These are phyloP conservation scores for Sporisorium graminicola DNA, from an alignment of 1,284 basidiomycete genomes.

Conservation along the genomic window DNA sequence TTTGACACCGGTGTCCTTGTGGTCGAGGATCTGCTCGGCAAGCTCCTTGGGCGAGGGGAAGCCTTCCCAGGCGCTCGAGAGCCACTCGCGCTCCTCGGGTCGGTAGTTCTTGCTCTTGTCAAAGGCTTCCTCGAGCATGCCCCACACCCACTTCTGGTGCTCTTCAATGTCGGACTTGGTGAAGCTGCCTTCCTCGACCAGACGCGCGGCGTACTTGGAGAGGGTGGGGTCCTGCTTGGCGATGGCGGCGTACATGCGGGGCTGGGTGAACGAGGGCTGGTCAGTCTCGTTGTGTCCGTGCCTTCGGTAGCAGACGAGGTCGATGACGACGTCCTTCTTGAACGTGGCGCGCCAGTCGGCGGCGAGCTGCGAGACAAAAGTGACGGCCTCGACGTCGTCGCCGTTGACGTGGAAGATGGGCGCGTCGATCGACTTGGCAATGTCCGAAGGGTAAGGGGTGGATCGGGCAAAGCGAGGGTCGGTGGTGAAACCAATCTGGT, in stretches of 20 bases:
- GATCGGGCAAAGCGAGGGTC: constrained; percentile 97
- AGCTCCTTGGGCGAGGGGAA: constrained; percentile 98
- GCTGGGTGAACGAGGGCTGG: constrained; percentile 98
- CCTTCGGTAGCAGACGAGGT: constrained; percentile 98
- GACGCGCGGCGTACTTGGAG: constrained; percentile 89
- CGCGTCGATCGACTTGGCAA: constrained; percentile 97
- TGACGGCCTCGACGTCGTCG: constrained; percentile 96
- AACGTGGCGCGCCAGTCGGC: constrained; percentile 98
- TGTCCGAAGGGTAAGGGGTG: constrained; percentile 98
- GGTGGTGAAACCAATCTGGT: constrained; percentile 99
- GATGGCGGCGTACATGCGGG: constrained; percentile 98
- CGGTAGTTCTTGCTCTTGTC: constrained; percentile 93
- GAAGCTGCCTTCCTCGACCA: constrained; percentile 92
- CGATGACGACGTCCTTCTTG: constrained; percentile 98
- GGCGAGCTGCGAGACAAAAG: constrained; percentile 94
- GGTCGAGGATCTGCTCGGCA: constrained; percentile 89
- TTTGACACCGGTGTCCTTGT: constrained; percentile 85
- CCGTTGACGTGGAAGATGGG: constrained; percentile 99
- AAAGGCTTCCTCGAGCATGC: constrained; percentile 94
- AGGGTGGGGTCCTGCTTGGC: constrained; percentile 92
- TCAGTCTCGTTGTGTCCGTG: constrained; percentile 99
- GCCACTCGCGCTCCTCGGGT: constrained; percentile 83
- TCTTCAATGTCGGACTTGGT: constrained; percentile 96
- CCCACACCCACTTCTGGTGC: constrained; percentile 99
- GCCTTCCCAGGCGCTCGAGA: constrained; percentile 96